Evolutionary conservation across 257 asterid species (phyloP), one percentile per base, ranked within the genome.

Genomic region (Thymus mandschuricus): DNA sequence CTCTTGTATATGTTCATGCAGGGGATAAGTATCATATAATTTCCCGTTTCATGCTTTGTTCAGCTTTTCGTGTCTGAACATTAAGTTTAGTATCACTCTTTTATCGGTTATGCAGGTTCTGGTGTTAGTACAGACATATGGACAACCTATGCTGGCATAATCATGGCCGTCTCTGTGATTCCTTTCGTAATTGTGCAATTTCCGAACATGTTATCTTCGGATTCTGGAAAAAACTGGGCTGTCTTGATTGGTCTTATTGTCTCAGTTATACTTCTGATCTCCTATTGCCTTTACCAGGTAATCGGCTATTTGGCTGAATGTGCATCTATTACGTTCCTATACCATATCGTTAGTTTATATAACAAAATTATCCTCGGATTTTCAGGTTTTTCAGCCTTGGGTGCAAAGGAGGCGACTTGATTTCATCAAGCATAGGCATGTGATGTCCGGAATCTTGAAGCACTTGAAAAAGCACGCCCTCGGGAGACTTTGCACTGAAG

Each of bases 241-340:
- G 88, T 90, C 70, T 81, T 93, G 84, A 81, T 85, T 75, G 95
- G 80, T 57, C 92, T 93, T 60, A 78, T 90, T 43, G 76, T 86
- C 56, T 90, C 98, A 4, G 80, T 78, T 69, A 56, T 80, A 27
- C 86, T 89, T 46, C 79, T 90, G 51, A 64, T 93, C 68, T 49
- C 96, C 66, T 93, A 93, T 78, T 93, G 96, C 78, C 80, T 90
- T 44, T 93, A 87, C 86, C 98, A 90, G 97, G 96, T 93, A 85
- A 46, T 0, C 5, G 40, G 40, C 40, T 43, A 43, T 70, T 28
- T 51, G 1, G 40, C 8, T 63, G 8, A 13, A 12, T n/a, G 2
- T 44, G 49, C 12, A 44, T 7, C 8, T 9, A 6, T 9, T 6
- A 43, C 9, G 40, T 35, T 35, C 5, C 40, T 35, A 35, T 35